Percentiles rank a stretch among this genome's conserved stretches.
phyloP scores from a whole-genome alignment of 202 grass and related monocot species.

The Bolboschoenoplectus hybrid region DNA sequence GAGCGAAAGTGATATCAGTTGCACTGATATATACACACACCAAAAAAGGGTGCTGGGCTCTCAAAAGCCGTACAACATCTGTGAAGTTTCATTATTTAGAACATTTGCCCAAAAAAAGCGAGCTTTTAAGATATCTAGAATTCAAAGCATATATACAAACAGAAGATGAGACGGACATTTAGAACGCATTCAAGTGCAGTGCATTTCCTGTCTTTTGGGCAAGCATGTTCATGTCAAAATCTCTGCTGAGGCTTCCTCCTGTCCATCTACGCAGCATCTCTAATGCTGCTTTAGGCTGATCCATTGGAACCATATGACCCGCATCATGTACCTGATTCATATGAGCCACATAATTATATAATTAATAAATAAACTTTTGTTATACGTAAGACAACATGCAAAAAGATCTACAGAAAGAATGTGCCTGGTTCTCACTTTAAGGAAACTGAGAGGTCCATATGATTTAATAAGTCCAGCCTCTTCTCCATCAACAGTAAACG shows the following conservation, averaged over 20 bases:
- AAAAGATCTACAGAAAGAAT: not conserved
- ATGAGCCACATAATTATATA: not conserved
- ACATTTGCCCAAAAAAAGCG: not conserved
- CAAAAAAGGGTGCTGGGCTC: not conserved
- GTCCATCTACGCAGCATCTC: constrained; percentile 79
- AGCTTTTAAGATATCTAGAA: not conserved
- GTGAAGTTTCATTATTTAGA: not conserved
- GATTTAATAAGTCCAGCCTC: constrained; percentile 79
- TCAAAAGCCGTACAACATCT: not conserved
- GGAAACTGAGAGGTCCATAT: constrained; percentile 77
- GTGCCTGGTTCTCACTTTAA: constrained; percentile 54
- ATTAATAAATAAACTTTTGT: not conserved
- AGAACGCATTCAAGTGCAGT: not conserved
- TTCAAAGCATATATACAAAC: constrained; percentile 25
- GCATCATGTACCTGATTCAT: constrained; percentile 62
- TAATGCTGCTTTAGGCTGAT: constrained; percentile 77
- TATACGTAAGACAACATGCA: not conserved
- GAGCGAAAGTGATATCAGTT: too few relatives aligned
- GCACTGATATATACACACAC: too few relatives aligned
- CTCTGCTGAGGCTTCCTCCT: constrained; percentile 46
- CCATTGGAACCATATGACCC: constrained; percentile 91
- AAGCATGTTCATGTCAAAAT: constrained; percentile 27
- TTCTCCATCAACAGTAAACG: constrained; percentile 67
- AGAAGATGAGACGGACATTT: constrained; percentile 13
- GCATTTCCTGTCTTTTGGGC: constrained; percentile 6